These are phyloP conservation scores for Dalbergia oliveri DNA, from an alignment of 306 rosid species.

Conservation along the genomic window DNA sequence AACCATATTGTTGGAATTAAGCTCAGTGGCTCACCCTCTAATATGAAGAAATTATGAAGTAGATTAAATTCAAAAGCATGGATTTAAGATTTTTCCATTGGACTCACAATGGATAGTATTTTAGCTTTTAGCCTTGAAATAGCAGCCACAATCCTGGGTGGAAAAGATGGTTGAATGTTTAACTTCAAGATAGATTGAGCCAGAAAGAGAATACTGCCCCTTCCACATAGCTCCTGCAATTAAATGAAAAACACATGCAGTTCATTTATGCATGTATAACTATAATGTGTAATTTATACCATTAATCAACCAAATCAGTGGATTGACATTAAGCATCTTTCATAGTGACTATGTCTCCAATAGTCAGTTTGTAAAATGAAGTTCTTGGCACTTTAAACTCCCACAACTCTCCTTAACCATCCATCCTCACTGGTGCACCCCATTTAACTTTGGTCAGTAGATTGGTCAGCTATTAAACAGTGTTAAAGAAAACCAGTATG, in stretches of 20 bases:
- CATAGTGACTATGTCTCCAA: constrained; percentile 10
- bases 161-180: constrained; percentile 52
- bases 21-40: constrained; percentile 21
- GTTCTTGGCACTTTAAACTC: constrained; percentile 29
- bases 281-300: constrained; percentile 16
- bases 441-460: constrained; percentile 8
- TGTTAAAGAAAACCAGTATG: not conserved
- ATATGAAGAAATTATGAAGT: constrained; percentile 44
- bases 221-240: constrained; percentile 82
- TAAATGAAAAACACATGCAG: constrained; percentile 30
- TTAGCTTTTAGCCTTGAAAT: constrained; percentile 84
- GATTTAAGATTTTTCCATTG: constrained; percentile 23
- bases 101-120: constrained; percentile 79
- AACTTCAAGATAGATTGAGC: constrained; percentile 81
- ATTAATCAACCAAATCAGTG: constrained; percentile 30
- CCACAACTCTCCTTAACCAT: constrained; percentile 7
- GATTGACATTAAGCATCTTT: constrained; percentile 37
- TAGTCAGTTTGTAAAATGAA: constrained; percentile 32
- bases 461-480: constrained; percentile 32
- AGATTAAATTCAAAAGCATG: constrained; percentile 41
- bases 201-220: constrained; percentile 82
- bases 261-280: constrained; percentile 22
- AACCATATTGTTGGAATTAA: constrained; percentile 22
- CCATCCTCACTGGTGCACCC: not conserved
- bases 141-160: constrained; percentile 70